Conservation (phyloP, 495 filamentous ascomycete species). For the Pseudoneurospora amorphoporcata region DNA sequence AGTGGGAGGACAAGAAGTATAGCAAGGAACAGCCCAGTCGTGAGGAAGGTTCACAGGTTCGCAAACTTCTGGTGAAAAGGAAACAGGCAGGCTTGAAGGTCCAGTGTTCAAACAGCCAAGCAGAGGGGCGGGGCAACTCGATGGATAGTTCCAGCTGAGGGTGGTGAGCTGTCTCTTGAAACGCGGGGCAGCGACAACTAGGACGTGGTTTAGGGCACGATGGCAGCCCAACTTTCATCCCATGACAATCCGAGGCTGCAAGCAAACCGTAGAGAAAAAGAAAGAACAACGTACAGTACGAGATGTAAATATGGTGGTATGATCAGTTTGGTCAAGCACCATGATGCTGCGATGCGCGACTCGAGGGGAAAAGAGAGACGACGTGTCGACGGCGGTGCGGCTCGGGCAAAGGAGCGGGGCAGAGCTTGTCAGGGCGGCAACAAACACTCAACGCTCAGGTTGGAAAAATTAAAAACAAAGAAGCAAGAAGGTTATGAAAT, state of each 20-base stretch:
- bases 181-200: neutral
- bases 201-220: neutral
- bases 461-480: neutral
- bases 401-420: neutral
- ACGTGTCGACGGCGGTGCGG: neutral
- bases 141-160: neutral
- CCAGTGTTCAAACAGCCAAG: neutral
- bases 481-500: neutral
- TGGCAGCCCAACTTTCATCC: neutral
- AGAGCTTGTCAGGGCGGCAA: neutral
- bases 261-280: neutral
- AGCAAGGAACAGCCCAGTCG: neutral
- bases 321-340: slow-evolving; percentile 12
- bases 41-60: neutral
- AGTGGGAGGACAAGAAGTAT: neutral
- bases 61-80: neutral
- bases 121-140: neutral
- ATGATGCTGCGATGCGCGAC: slow-evolving; percentile 18
- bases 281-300: slow-evolving; percentile 7
- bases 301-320: slow-evolving; percentile 10
- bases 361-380: neutral
- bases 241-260: neutral
- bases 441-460: neutral
- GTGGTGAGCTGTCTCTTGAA: neutral
- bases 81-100: neutral